Evolutionary conservation across 163 green algal species (phyloP).

Genomic region (Chloromonas sp.): DNA sequence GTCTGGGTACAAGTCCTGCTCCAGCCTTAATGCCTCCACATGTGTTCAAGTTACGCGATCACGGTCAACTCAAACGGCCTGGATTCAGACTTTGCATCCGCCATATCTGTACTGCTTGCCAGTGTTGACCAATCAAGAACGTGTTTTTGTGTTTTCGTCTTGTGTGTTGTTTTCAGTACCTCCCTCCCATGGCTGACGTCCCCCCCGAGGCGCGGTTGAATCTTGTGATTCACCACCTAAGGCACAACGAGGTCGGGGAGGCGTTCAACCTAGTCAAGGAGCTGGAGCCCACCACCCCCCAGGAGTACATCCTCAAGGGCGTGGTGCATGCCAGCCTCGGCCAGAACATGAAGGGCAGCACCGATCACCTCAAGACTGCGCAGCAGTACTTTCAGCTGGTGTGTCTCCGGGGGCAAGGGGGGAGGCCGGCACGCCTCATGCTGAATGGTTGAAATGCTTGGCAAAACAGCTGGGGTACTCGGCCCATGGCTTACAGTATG

Average conservation of each 20-base stretch:
- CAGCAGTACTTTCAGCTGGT: slow-evolving; percentile 76
- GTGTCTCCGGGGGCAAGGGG: not conserved
- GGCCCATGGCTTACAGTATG: not conserved
- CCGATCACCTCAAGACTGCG: slow-evolving; percentile 62
- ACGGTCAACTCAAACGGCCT: too few species aligned
- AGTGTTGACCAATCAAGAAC: too few species aligned
- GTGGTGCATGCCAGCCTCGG: slow-evolving; percentile 59
- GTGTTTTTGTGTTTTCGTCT: too few species aligned
- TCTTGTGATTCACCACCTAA: slow-evolving; percentile 72
- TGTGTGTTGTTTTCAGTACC: too few species aligned
- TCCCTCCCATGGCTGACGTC: slow-evolving; percentile 41
- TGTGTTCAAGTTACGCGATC: too few species aligned
- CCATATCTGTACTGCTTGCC: too few species aligned
- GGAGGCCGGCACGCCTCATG: not conserved
- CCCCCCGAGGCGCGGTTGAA: slow-evolving; percentile 71
- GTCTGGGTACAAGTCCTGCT: too few species aligned
- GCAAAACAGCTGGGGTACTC: not conserved
- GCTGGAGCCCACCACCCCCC: slow-evolving; percentile 62
- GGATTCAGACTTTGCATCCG: too few species aligned
- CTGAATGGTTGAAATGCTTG: not conserved
- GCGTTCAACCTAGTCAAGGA: slow-evolving; percentile 66
- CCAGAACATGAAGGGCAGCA: slow-evolving; percentile 42
- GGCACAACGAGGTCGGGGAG: slow-evolving; percentile 48
- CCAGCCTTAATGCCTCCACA: too few species aligned
- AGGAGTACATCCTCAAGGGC: slow-evolving; percentile 81